Base-by-base conservation (phyloP, 805 yeast species). In the Lipomyces sp. region DNA sequence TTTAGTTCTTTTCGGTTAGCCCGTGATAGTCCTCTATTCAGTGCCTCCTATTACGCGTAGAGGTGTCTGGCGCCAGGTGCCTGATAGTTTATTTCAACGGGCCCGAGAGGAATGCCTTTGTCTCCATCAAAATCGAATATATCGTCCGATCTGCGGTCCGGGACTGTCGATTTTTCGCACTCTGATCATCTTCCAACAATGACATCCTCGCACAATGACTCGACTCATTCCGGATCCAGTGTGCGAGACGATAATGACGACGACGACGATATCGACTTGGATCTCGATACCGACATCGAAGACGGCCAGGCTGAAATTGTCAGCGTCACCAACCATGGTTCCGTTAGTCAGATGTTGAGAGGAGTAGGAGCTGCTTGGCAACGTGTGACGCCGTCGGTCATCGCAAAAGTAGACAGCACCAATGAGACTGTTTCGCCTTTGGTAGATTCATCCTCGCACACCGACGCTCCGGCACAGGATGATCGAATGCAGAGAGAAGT, bases 271-370 rank as follows among this genome's bases (percentile, higher is more conserved):
- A 24, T 24, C 24, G 24, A 24, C 24, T 24, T 24, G 24, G 24
- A 24, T 24, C 24, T 24, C 24, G 24, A 24, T 24, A 24, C 24
- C 24, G 24, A 24, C 59, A 35, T 55, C 34, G 58, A 55, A 4
- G 58, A 55, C 24, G 24, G 4, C 24, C 58, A 55, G 11, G 58
- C 58, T 10, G 45, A 55, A 33, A 55, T 55, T 15, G 39, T 30
- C 34, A 55, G 30, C 29, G 30, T 55, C 42, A n/a, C 58, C 35
- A 39, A 55, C 42, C 58, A 55, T 33, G 58, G 58, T 3, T 55
- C 58, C 6, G 42, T 55, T 29, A 55, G 58, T 32, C 58, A 55
- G 34, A 32, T 55, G 58, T 29, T 55, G 13, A 39, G 58, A 30
- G 45, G 42, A 13, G 39, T 8, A 39, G 58, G 34, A 18, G 2